Base-by-base conservation (phyloP, 148 eudicot species). In the Tetragonia tetragonoides region DNA sequence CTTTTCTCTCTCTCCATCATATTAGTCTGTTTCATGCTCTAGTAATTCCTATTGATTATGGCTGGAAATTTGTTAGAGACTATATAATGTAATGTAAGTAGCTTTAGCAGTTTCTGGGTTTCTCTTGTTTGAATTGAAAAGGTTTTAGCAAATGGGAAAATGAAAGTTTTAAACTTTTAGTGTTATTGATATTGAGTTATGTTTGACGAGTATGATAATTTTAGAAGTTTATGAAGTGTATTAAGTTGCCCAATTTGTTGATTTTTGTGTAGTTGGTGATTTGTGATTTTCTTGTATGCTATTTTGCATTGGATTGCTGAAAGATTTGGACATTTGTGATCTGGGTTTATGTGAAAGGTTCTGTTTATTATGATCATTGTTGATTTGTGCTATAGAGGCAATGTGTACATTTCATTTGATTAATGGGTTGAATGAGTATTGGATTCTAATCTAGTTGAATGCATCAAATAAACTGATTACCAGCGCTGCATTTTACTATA, bases 401-500 rank as follows among this genome's bases (percentile, higher is more conserved):
- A 44, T 69, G 17, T 44, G 21, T 46, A 10, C 18, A 28, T 54
- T 76, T 66, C 15, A 11, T 28, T 38, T 62, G 53, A 4, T 39
- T 17, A 12, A 2, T 72, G 40, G 16, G 66, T 23, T 66, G 57
- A 37, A 28, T 28, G 34, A 28, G 34, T 0, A 28, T 28, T 66
- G 38, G 4, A 24, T 7, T 38, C n/a, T 47, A 16, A 28, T 24
- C 39, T 14, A 39, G 15, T 49, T 3, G 8, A 6, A 46, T 56
- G 82, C 79, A 47, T 82, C 82, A 76, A 77, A 51, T 14, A 72
- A 73, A 83, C 83, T 84, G 78, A 77, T 84, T 74, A 83, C 34
- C 34, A 28, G 34, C 34, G 34, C 83, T 42, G 51, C 42, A 23
- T 8, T 23, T 38, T 0, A 60, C 20, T 44, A 44, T 83, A 40